Conservation (phyloP, 2,329 filamentous ascomycete genomes). For the Pestalotiopsis sp. region DNA sequence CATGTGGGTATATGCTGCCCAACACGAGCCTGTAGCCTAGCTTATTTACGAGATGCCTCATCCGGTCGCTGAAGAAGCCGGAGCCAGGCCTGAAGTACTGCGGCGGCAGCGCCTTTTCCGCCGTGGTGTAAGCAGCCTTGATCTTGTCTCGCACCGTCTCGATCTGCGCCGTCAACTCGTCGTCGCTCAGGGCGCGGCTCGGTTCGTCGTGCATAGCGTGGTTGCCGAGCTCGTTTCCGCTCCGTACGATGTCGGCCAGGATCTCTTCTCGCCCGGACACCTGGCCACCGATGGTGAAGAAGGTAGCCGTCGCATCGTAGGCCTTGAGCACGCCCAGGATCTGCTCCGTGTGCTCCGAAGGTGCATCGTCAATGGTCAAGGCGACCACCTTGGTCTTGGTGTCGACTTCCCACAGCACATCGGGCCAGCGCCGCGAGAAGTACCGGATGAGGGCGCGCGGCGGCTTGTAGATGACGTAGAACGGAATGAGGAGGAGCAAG, state of each 20-base stretch:
- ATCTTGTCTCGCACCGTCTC: constrained; percentile 54
- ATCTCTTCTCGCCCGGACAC: constrained; percentile 58
- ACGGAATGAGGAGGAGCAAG: constrained; percentile 38
- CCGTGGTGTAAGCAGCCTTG: constrained; percentile 33
- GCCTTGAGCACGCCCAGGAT: constrained; percentile 70
- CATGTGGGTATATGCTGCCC: constrained; percentile 86
- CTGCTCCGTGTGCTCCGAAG: constrained; percentile 70
- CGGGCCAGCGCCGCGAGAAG: constrained; percentile 72
- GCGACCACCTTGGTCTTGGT: constrained; percentile 69
- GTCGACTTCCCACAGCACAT: constrained; percentile 74
- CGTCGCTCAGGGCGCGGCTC: constrained; percentile 61
- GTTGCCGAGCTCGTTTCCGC: constrained; percentile 77
- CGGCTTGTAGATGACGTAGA: constrained; percentile 82
- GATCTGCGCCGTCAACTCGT: constrained; percentile 66
- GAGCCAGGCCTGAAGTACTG: constrained; percentile 82
- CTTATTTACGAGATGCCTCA: constrained; percentile 62
- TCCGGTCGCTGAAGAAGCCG: constrained; percentile 76
- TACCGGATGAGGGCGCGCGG: constrained; percentile 71
- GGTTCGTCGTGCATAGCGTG: constrained; percentile 90
- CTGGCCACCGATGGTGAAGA: constrained; percentile 87
- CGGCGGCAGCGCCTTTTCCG: constrained; percentile 41
- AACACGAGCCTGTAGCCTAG: constrained; percentile 76
- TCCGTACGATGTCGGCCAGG: constrained; percentile 59
- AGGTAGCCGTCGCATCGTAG: constrained; percentile 75
- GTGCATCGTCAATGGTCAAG: constrained; percentile 86